Evolutionary conservation across 1,139 yeast species (phyloP).

Genomic region (Spathaspora jeffriesii): DNA sequence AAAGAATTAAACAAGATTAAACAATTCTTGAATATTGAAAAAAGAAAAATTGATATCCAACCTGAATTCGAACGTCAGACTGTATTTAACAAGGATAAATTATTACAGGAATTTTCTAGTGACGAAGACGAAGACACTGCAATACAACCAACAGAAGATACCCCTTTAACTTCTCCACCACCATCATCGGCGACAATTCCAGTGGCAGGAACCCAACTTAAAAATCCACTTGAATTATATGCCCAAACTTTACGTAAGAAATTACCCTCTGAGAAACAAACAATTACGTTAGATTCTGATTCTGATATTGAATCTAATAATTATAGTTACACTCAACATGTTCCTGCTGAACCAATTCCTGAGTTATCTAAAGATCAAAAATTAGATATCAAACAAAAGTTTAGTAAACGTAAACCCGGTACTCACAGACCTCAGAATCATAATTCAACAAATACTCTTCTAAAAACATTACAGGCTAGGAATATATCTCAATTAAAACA

Average conservation of each 20-base stretch:
- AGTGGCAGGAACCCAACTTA: not conserved
- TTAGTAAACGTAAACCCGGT: conserved; percentile 16
- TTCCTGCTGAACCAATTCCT: conserved; percentile 23
- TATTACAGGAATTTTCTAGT: conserved; percentile 35
- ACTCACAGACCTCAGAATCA: not conserved
- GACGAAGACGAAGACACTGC: conserved; percentile 19
- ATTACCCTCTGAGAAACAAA: conserved; percentile 16
- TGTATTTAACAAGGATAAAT: conserved; percentile 30
- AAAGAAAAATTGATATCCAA: conserved; percentile 31
- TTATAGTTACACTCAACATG: conserved; percentile 10
- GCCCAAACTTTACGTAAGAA: conserved; percentile 31
- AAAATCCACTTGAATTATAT: conserved; percentile 34
- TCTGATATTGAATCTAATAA: conserved; percentile 13
- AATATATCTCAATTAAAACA: conserved; percentile 37
- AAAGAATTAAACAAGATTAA: conserved; percentile 36
- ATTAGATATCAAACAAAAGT: conserved; percentile 36
- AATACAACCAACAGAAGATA: conserved; percentile 8
- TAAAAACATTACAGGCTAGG: conserved; percentile 30
- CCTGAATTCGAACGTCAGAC: conserved; percentile 32
- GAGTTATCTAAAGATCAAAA: conserved; percentile 37
- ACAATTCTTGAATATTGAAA: conserved; percentile 36
- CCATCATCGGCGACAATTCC: not conserved
- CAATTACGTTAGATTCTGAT: conserved; percentile 26
- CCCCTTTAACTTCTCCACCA: not conserved
- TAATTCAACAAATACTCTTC: conserved; percentile 10